phyloP scores from a whole-genome alignment of 2,329 filamentous ascomycete species.

The Tolypocladium amazonense region DNA sequence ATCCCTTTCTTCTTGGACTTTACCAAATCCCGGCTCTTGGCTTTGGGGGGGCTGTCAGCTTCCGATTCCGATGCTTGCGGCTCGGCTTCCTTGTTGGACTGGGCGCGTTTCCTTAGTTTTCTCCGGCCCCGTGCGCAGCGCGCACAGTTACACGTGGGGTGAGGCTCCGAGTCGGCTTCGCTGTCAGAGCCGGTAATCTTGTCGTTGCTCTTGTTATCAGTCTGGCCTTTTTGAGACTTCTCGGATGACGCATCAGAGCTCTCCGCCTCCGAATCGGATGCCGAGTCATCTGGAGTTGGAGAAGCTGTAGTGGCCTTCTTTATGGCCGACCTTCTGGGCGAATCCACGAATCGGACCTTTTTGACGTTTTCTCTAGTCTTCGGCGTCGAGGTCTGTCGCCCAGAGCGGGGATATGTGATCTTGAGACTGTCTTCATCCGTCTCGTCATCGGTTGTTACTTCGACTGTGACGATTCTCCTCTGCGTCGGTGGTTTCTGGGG shows the following conservation, averaged over 20 bases:
- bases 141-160: constrained; percentile 18
- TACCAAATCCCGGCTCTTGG: constrained; percentile 2
- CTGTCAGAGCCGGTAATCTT: constrained; percentile 10
- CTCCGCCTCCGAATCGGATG: constrained; percentile 11
- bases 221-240: constrained; percentile 5
- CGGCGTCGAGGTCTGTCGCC: constrained; percentile 4
- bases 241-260: constrained; percentile 6
- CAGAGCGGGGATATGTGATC: constrained; percentile 36
- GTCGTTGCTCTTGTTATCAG: constrained; percentile 8
- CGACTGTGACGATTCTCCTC: constrained; percentile 25
- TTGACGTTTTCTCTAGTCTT: constrained; percentile 16
- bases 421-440: constrained; percentile 36
- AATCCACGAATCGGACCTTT: constrained; percentile 32
- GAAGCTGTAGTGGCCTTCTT: constrained; percentile 18
- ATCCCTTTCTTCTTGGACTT: constrained; percentile 8
- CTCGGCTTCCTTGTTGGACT: background rate
- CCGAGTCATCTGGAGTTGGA: constrained; percentile 11
- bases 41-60: background rate
- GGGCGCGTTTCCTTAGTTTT: constrained; percentile 2
- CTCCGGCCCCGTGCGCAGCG: constrained; percentile 12
- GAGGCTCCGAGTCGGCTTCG: constrained; percentile 20
- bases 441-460: constrained; percentile 40
- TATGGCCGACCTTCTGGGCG: constrained; percentile 23
- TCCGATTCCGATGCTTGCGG: background rate
- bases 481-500: constrained; percentile 13